phyloP scores from a whole-genome alignment of 164 flowering plant genomes.

The Dillenia turbinata region DNA sequence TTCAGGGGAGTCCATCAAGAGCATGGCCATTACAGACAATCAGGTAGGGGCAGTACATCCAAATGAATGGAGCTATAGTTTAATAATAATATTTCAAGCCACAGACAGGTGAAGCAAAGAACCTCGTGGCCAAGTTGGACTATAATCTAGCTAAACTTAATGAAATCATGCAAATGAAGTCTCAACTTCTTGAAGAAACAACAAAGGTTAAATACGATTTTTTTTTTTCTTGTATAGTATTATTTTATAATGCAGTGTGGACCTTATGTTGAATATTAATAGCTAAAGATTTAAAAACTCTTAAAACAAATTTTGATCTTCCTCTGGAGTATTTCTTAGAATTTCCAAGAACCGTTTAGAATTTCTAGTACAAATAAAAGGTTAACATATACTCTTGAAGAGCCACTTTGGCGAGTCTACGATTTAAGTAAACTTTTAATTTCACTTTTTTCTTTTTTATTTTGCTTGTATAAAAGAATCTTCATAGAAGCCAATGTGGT shows the following conservation, averaged over 20 bases:
- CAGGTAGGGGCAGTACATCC: too few relatives aligned
- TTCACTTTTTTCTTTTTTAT: too few relatives aligned
- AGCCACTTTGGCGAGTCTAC: too few relatives aligned
- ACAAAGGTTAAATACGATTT: conserved; percentile 25
- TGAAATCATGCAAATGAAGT: conserved; percentile 20
- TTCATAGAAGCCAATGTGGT: too few relatives aligned
- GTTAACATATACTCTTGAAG: neutral
- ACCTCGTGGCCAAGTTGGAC: conserved; percentile 16
- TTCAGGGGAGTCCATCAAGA: too few relatives aligned
- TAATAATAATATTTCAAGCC: conserved; percentile 2
- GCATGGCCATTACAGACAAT: too few relatives aligned
- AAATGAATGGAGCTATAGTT: neutral
- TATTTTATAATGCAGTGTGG: neutral
- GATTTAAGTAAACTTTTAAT: too few relatives aligned
- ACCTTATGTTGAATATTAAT: neutral
- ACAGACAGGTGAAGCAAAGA: conserved; percentile 20
- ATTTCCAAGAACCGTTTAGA: neutral
- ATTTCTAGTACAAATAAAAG: neutral
- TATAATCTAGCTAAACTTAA: conserved; percentile 36
- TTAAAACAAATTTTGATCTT: too few relatives aligned
- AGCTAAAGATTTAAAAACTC: neutral
- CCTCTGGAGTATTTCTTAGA: neutral
- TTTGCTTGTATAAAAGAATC: too few relatives aligned
- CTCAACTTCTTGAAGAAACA: conserved; percentile 31
- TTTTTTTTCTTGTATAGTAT: neutral